Conservation (phyloP, 495 filamentous ascomycete genomes). For the Trichocladium antarcticum region DNA sequence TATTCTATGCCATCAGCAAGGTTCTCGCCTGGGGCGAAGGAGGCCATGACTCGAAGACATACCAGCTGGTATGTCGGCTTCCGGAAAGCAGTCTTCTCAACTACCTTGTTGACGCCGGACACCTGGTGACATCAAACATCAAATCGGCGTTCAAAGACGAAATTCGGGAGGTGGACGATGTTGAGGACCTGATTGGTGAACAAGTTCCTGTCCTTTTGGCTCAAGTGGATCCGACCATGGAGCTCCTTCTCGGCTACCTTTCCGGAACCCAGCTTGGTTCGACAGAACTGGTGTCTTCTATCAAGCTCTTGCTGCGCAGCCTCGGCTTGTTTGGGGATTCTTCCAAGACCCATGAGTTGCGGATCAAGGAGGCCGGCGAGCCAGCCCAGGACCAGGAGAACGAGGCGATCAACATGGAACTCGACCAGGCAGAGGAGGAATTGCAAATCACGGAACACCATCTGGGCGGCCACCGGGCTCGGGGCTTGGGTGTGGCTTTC, state of each 20-base stretch:
- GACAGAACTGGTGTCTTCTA: constrained; percentile 36
- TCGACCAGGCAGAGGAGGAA: constrained; percentile 39
- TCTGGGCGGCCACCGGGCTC: constrained; percentile 32
- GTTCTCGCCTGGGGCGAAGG: constrained; percentile 35
- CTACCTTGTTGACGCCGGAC: constrained; percentile 53
- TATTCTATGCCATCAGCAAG: constrained; percentile 41
- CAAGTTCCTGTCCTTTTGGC: constrained; percentile 49
- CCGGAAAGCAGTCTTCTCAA: constrained; percentile 43
- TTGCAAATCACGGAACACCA: constrained; percentile 42
- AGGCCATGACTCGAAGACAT: constrained; percentile 17
- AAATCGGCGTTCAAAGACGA: constrained; percentile 48
- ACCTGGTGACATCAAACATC: constrained; percentile 50
- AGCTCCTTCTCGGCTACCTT: constrained; percentile 47
- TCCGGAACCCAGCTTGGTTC: constrained; percentile 38
- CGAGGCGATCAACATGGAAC: constrained; percentile 35
- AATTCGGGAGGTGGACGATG: constrained; percentile 28
- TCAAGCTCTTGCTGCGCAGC: constrained; percentile 41
- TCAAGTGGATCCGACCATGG: constrained; percentile 49
- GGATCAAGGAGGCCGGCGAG: constrained; percentile 16
- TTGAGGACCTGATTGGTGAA: constrained; percentile 38
- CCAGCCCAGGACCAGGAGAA: constrained; percentile 23
- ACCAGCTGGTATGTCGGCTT: constrained; percentile 39
- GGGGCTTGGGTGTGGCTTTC: constrained; percentile 43
- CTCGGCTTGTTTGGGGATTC: constrained; percentile 37
- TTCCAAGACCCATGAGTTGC: constrained; percentile 22